Evolutionary conservation across 2,329 filamentous ascomycete genomes (phyloP).

Genomic region (Simplicillium sp.): DNA sequence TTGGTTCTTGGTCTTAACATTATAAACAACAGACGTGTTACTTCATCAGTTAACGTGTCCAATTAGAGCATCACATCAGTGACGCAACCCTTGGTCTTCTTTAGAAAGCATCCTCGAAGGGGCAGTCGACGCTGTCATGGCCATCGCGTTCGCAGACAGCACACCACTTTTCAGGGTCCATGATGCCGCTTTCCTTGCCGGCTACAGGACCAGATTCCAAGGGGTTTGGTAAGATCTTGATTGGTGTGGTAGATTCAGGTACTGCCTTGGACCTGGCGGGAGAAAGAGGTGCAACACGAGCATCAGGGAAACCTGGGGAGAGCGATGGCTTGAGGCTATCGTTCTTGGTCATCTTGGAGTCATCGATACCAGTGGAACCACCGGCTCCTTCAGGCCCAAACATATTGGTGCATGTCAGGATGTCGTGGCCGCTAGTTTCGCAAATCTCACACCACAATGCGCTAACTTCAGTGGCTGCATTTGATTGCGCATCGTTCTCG

Average conservation of each 20-base stretch:
- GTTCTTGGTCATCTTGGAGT: slow-evolving; percentile 22
- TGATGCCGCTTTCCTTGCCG: slow-evolving; percentile 66
- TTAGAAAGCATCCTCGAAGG: slow-evolving; percentile 74
- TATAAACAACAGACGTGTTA: no score
- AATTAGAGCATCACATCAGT: no score
- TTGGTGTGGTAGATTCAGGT: slow-evolving; percentile 24
- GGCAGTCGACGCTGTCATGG: slow-evolving; percentile 91
- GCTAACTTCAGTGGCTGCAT: slow-evolving; percentile 57
- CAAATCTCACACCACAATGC: slow-evolving; percentile 91
- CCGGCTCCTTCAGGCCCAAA: slow-evolving; percentile 44
- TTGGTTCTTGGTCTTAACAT: background rate
- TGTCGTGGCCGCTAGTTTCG: slow-evolving; percentile 85
- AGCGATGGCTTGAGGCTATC: slow-evolving; percentile 27
- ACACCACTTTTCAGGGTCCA: slow-evolving; percentile 90
- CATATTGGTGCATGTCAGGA: slow-evolving; percentile 89
- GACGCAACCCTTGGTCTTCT: background rate
- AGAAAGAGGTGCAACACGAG: slow-evolving; percentile 45
- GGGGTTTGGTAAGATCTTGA: slow-evolving; percentile 47
- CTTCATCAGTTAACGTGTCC: no score
- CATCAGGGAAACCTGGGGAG: slow-evolving; percentile 19
- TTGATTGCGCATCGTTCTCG: slow-evolving; percentile 61
- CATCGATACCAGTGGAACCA: slow-evolving; percentile 18
- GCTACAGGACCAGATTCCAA: slow-evolving; percentile 61
- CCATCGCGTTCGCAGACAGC: slow-evolving; percentile 93
- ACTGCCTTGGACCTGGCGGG: slow-evolving; percentile 37